Base-by-base conservation (phyloP, 2,329 filamentous ascomycete species). In the Cladosporium sp. region DNA sequence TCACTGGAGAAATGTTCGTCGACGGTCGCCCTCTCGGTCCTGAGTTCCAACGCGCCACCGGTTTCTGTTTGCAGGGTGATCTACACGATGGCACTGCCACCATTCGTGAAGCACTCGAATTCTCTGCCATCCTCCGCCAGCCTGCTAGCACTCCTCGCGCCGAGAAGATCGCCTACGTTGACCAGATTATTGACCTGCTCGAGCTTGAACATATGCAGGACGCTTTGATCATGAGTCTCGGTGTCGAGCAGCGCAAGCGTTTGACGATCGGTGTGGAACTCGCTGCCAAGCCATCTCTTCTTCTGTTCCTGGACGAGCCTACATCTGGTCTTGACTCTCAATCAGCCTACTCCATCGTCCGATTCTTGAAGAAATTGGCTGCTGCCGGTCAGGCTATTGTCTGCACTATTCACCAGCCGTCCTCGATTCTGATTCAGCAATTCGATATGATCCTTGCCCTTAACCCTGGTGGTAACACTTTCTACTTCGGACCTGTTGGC, bases 321-420 rank as follows among this genome's bases (percentile, higher is more conserved):
- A 90, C 88, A 0, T 85, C 81, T 61, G 87, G 87, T 60, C 78
- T 90, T 3, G 87, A 90, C 71, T 85, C 82, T 14, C 87, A 89
- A 64, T 84, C 84, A 1, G 86, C 88, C 0, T 88, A 81, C 71
- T 86, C 82, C 0, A 89, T 90, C 60, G 80, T 89, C 3, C 78
- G 83, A 1, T 89, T 89, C 74, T 68, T 89, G 58, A 85, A 84
- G 75, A 89, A 89, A 69, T 78, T 90, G 3, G 79, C 84, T 5
- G 76, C 79, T 7, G 84, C 85, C 12, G 87, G 87, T 1, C 86
- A 89, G 67, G 87, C 87, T 7, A 88, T 90, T 62, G 77, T 90
- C 55, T 89, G 87, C 72, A 90, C 87, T 0, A 89, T 90, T 56
- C 87, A 90, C 67, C 87, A 90, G 67, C 87, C 87, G 3, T 87